phyloP scores from a whole-genome alignment of 2,329 filamentous ascomycete species.

The Geosmithia putterillii region DNA sequence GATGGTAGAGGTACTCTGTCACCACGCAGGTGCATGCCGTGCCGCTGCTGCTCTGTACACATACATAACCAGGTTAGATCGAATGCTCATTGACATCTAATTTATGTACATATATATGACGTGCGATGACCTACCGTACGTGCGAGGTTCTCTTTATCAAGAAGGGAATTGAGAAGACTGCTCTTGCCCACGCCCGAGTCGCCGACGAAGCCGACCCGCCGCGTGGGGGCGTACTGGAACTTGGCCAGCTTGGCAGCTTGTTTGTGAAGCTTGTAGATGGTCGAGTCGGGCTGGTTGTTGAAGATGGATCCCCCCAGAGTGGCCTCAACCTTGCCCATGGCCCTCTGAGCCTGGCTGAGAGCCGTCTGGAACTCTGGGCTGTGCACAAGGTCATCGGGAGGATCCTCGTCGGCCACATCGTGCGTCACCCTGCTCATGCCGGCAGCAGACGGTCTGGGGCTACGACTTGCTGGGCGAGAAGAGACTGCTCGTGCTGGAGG shows the following conservation, averaged over 20 bases:
- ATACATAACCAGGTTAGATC: not conserved
- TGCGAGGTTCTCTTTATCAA: slow-evolving; percentile 26
- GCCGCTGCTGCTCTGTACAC: slow-evolving; percentile 27
- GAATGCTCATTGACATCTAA: not conserved
- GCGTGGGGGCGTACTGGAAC: slow-evolving; percentile 23
- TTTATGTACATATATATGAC: not conserved
- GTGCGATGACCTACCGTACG: slow-evolving; percentile 22
- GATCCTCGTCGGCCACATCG: slow-evolving; percentile 16
- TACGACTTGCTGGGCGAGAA: no score
- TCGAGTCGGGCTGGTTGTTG: slow-evolving; percentile 21
- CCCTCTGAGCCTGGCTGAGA: slow-evolving; percentile 17
- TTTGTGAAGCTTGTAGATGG: slow-evolving; percentile 19
- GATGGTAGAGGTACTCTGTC: slow-evolving; percentile 31
- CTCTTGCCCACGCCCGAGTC: slow-evolving; percentile 34
- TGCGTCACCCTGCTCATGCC: slow-evolving; percentile 3
- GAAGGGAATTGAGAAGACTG: slow-evolving; percentile 33
- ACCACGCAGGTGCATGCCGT: slow-evolving; percentile 33
- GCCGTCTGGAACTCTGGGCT: slow-evolving; percentile 19
- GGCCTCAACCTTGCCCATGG: slow-evolving; percentile 14
- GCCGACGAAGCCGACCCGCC: slow-evolving; percentile 33
- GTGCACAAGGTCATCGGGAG: slow-evolving; percentile 21
- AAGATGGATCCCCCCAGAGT: not conserved
- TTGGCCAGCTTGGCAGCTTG: slow-evolving; percentile 17
- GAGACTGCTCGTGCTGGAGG: no score
- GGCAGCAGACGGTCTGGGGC: no score